These are phyloP conservation scores for Xerocomus spinulosus DNA, from an alignment of 768 basidiomycete species.

Conservation along the genomic window DNA sequence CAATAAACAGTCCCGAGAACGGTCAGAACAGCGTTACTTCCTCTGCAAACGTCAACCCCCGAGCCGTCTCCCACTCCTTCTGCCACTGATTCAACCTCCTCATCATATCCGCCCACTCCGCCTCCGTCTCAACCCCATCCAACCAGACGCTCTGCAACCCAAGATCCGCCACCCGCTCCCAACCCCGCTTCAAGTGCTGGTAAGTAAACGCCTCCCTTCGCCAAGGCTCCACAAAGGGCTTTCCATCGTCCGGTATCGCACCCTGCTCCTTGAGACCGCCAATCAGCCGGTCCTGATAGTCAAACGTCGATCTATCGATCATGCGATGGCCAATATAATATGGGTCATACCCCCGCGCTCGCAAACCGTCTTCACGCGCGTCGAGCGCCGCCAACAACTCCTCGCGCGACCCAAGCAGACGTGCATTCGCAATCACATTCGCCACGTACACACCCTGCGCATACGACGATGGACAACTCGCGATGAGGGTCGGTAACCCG, in stretches of 20 bases:
- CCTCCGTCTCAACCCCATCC: slow-evolving; percentile 46
- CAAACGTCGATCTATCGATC: slow-evolving; percentile 19
- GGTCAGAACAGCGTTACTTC: not conserved
- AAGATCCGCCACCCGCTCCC: slow-evolving; percentile 42
- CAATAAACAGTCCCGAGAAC: not conserved
- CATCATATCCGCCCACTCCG: slow-evolving; percentile 50
- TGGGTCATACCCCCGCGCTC: slow-evolving; percentile 41
- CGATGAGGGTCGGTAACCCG: slow-evolving; percentile 45
- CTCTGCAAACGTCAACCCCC: slow-evolving; percentile 11
- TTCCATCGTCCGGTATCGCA: slow-evolving; percentile 26
- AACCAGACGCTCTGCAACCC: slow-evolving; percentile 42
- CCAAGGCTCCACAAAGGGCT: slow-evolving; percentile 49
- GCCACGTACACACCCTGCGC: slow-evolving; percentile 45
- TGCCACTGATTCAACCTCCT: slow-evolving; percentile 45
- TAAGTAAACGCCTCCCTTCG: slow-evolving; percentile 35
- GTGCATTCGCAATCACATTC: slow-evolving; percentile 41
- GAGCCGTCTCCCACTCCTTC: slow-evolving; percentile 45
- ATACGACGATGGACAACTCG: slow-evolving; percentile 31
- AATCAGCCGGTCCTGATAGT: slow-evolving; percentile 39
- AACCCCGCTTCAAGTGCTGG: slow-evolving; percentile 35
- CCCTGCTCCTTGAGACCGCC: slow-evolving; percentile 14
- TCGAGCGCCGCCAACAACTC: not conserved
- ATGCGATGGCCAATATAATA: slow-evolving; percentile 42
- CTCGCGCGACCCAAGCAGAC: slow-evolving; percentile 38
- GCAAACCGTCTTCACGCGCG: slow-evolving; percentile 24